A percentile compares a stretch with the other conserved stretches of the same genome.
These are phyloP conservation scores for Venturiaceae sp. DNA, from an alignment of 2,329 filamentous ascomycete species.

Conservation along the genomic window DNA sequence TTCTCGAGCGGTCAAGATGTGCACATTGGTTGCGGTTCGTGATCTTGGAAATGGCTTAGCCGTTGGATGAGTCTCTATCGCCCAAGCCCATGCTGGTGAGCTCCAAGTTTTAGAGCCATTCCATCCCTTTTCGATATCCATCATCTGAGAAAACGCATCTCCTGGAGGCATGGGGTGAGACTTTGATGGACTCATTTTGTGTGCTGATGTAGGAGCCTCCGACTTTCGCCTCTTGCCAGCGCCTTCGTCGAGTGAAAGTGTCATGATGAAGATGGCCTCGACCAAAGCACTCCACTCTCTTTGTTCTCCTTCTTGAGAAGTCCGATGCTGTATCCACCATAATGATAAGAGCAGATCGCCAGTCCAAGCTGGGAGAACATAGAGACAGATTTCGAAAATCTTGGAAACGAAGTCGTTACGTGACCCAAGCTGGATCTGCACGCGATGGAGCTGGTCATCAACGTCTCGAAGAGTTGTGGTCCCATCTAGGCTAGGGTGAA, in stretches of 20 bases:
- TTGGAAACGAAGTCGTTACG: conserved; percentile 18
- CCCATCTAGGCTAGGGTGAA: conserved; percentile 17
- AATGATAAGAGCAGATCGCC: conserved; percentile 26
- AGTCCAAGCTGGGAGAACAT: conserved; percentile 22
- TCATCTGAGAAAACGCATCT: conserved; percentile 1
- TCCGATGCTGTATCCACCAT: conserved; percentile 26
- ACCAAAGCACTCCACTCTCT: conserved; percentile 30
- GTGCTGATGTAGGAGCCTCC: conserved; percentile 9
- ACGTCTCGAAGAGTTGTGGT: conserved; percentile 22
- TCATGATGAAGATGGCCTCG: conserved; percentile 28
- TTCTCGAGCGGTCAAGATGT: conserved; percentile 1
- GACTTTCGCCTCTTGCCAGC: neutral
- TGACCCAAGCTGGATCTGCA: conserved; percentile 22
- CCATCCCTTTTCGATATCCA: conserved; percentile 13
- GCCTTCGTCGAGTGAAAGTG: conserved; percentile 13
- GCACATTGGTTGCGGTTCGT: neutral
- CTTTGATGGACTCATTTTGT: neutral
- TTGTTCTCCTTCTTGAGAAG: conserved; percentile 12
- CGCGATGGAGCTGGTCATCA: conserved; percentile 20
- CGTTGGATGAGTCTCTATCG: conserved; percentile 10
- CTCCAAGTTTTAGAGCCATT: conserved; percentile 21
- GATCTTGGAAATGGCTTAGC: neutral
- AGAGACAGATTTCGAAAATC: conserved; percentile 21
- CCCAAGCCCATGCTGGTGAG: conserved; percentile 24
- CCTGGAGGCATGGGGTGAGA: neutral